Evolutionary conservation across 176 grass and related monocot genomes (phyloP).

Genomic region (Ensete ventricosum): DNA sequence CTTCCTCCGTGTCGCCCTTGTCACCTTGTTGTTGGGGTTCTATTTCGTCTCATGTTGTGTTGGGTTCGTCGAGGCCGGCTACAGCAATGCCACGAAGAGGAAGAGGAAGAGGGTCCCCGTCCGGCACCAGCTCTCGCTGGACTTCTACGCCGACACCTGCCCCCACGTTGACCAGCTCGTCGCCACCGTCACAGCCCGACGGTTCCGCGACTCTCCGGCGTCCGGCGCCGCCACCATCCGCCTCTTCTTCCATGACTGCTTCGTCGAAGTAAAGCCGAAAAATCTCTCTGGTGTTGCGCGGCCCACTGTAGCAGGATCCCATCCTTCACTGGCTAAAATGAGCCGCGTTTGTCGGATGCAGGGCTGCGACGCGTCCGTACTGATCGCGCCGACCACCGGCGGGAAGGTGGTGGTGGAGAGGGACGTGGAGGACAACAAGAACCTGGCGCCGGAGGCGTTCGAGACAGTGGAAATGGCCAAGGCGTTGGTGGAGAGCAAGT

Average conservation of each 20-base stretch:
- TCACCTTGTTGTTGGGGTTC: conserved; percentile 12
- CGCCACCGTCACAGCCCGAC: conserved; percentile 44
- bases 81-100: not conserved
- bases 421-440: conserved; percentile 81
- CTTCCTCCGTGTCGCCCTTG: not conserved
- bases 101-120: conserved; percentile 35
- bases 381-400: conserved; percentile 56
- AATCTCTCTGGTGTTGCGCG: no score
- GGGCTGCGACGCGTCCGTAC: conserved; percentile 80
- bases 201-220: conserved; percentile 49
- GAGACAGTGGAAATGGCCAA: conserved; percentile 75
- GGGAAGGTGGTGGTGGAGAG: conserved; percentile 46
- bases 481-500: conserved; percentile 65
- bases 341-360: not conserved
- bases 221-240: conserved; percentile 71
- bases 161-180: conserved; percentile 82
- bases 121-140: conserved; percentile 57
- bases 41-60: conserved; percentile 31
- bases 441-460: conserved; percentile 64
- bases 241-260: conserved; percentile 98
- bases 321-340: not conserved
- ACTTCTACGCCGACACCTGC: conserved; percentile 77
- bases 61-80: conserved; percentile 8
- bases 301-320: no score
- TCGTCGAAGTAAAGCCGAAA: conserved; percentile 56